A percentile compares a stretch with the other conserved stretches of the same genome.
These are phyloP conservation scores for Glycine soja DNA, from an alignment of 306 rosid species.

Conservation along the genomic window DNA sequence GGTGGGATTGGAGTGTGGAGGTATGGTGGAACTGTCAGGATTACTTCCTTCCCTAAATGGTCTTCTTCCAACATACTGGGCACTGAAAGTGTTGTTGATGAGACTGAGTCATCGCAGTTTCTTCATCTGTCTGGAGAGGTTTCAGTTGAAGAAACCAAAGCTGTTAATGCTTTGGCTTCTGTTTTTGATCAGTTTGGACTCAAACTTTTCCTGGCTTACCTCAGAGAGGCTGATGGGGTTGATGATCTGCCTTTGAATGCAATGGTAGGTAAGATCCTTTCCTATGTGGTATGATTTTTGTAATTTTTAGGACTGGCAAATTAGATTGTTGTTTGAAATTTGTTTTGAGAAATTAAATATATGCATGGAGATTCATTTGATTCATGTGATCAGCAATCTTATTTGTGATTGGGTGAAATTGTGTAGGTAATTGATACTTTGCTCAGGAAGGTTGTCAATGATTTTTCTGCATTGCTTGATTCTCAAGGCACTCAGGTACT, in stretches of 20 bases:
- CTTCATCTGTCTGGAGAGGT: conserved; percentile 74
- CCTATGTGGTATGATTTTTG: conserved; percentile 24
- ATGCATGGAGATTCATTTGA: background rate
- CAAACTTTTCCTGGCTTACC: conserved; percentile 82
- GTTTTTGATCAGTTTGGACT: conserved; percentile 90
- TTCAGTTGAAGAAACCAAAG: conserved; percentile 73
- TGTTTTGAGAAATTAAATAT: background rate
- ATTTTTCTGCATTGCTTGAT: conserved; percentile 86
- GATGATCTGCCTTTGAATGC: conserved; percentile 85
- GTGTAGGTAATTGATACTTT: conserved; percentile 82
- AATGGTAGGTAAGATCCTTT: conserved; percentile 94
- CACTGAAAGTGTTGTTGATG: conserved; percentile 81
- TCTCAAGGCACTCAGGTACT: conserved; percentile 95
- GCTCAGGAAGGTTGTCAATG: conserved; percentile 75
- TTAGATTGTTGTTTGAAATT: background rate
- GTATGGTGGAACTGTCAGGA: conserved; percentile 96
- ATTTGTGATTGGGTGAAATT: conserved; percentile 40
- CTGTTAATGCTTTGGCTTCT: conserved; percentile 73
- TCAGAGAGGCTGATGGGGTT: conserved; percentile 66
- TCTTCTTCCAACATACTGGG: conserved; percentile 60
- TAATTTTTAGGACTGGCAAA: conserved; percentile 1
- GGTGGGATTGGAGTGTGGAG: conserved; percentile 99
- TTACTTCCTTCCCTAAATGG: conserved; percentile 75
- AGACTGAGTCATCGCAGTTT: conserved; percentile 79
- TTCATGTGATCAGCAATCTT: conserved; percentile 34